Evolutionary conservation across 805 yeast genomes (phyloP), one percentile per base, ranked within the genome.

Genomic region (Candida verbasci): DNA sequence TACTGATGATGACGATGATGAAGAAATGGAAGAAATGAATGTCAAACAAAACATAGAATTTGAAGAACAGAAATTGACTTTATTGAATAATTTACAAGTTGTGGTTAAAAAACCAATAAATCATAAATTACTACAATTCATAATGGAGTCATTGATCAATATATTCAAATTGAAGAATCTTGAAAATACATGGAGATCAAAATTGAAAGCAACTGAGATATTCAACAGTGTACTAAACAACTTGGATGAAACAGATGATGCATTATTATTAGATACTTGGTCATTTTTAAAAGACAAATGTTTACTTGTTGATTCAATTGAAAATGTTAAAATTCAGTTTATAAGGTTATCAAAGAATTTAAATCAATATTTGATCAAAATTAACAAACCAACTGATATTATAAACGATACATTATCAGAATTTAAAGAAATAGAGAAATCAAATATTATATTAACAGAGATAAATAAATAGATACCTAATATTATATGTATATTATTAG

Each of bases 161-260:
- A 3, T 45, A 68, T 50, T 51, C 37, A 26, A 48, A 4, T 51
- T 63, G 7, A 44, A 45, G 10, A 44, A 50, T 16, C 53, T 58
- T 54, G 52, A 49, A 46, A 60, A 62, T 34, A 73, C 86, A 1
- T 83, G 91, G 91, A 70, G 82, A 46, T 67, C 81, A 2, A 76
- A 78, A 45, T 40, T 70, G 1, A 65, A 68, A 1, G 58, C 61
- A 14, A 68, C 64, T 44, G 78, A 74, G 34, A 60, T 65, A 8
- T 54, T 74, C 18, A 50, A 38, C 6, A 37, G 35, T 12, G 23
- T 58, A 1, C 34, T 57, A 6, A 39, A 37, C 2, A 35, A 37
- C 14, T 27, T 46, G 8, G 37, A 32, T 14, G 40, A 39, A 9
- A 14, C 28, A 16, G 21, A 30, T 14, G 15, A 35, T 11, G 40